These are phyloP conservation scores for Tympanopsis confertula DNA, from an alignment of 2,329 filamentous ascomycete species.

Conservation along the genomic window DNA sequence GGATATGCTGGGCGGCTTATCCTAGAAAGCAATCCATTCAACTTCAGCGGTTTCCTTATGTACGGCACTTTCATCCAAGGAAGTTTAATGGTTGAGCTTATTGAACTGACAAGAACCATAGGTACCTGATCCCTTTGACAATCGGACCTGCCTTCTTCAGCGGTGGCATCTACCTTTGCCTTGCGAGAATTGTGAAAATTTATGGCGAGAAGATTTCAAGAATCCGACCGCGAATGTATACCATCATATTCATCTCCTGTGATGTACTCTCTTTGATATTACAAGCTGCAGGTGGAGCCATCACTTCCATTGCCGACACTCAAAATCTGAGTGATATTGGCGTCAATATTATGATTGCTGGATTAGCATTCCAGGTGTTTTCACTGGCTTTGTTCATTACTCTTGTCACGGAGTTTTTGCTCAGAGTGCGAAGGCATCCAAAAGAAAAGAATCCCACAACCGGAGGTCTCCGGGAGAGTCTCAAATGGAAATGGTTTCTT, in stretches of 20 bases:
- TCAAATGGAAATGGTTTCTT: neutral
- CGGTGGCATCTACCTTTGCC: conserved; percentile 7
- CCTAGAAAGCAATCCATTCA: conserved; percentile 5
- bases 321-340: conserved; percentile 13
- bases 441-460: conserved; percentile 5
- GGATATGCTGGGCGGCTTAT: conserved; percentile 7
- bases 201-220: conserved; percentile 3
- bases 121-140: conserved; percentile 6
- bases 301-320: conserved; percentile 30
- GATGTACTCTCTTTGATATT: conserved; percentile 44
- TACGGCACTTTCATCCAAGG: neutral
- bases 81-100: neutral
- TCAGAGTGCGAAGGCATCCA: conserved; percentile 7
- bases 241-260: conserved; percentile 44
- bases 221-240: conserved; percentile 23
- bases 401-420: conserved; percentile 23
- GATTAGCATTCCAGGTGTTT: conserved; percentile 32
- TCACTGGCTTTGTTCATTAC: conserved; percentile 28
- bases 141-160: conserved; percentile 7
- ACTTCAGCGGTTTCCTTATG: neutral
- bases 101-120: neutral
- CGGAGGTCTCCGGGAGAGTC: neutral
- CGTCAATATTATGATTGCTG: conserved; percentile 34
- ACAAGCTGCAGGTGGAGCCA: conserved; percentile 43
- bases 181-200: conserved; percentile 5